Percentiles rank a stretch among this genome's conserved stretches.
These are phyloP conservation scores for Saussurea involucrata DNA, from an alignment of 129 eudicot genomes.

Conservation along the genomic window DNA sequence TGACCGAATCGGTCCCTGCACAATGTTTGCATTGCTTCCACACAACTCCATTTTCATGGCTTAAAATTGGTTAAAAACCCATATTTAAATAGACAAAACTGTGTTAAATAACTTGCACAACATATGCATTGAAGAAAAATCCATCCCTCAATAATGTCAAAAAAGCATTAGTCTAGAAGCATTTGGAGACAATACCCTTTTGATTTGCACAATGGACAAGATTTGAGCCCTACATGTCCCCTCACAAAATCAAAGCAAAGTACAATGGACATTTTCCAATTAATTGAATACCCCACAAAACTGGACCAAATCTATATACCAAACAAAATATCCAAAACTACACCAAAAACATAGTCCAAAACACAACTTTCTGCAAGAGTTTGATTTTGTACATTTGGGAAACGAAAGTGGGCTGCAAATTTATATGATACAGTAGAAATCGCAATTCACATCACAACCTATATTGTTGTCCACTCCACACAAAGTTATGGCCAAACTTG, in stretches of 20 bases:
- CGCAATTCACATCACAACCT: constrained; percentile 23
- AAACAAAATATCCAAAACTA: neutral
- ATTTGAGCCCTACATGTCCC: neutral
- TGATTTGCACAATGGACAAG: too few species aligned
- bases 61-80: neutral
- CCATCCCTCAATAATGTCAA: neutral
- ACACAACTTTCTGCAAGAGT: neutral
- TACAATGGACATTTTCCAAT: neutral
- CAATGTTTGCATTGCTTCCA: neutral
- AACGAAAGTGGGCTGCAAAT: neutral
- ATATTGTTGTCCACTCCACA: constrained; percentile 25
- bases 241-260: neutral
- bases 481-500: constrained; percentile 1
- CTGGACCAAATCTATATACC: neutral
- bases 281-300: neutral
- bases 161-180: neutral
- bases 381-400: constrained; percentile 12
- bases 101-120: neutral
- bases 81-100: neutral
- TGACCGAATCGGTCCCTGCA: neutral
- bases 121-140: neutral
- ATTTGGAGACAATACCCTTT: neutral
- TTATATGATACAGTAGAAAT: constrained; percentile 19
- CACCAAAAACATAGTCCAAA: neutral
- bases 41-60: neutral